Base-by-base conservation (phyloP, 371 early-diverging fungal genomes). In the Globomyces sp. region DNA sequence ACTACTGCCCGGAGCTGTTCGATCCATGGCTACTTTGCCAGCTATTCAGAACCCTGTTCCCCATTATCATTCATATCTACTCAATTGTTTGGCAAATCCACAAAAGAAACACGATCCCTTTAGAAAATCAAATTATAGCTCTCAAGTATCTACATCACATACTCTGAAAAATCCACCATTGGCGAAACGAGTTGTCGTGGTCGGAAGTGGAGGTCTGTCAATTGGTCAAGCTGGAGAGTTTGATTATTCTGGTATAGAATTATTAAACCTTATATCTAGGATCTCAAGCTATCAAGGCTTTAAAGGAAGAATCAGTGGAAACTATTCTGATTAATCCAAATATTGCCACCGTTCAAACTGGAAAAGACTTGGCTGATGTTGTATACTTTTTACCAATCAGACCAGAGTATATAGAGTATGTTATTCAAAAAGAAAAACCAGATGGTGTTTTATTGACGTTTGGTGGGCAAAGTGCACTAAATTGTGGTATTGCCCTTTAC, bases 141-240 rank as follows among this genome's bases (percentile, higher is more conserved):
- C 63, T 44, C 34, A 24, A 48, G 41, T 51, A 10, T 46, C 42
- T 3, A 11, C 40, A 8, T 8, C 42, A 24, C 2, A 41, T 44
- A 58, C 70, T 2, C 68, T 73, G 1, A 71, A 71, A 58, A 58
- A 65, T 40, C 69, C 73, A 5, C 77, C 77, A 11, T 80, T 81
- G 2, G 91, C 92, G 66, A 89, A 87, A 65, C 92, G 92, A 78
- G 95, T 94, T 24, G 82, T 96, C 24, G 88, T 96, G 51, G 87
- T 96, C 9, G 96, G 96, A n/a, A 88, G 89, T 2, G 96, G 96
- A 47, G 96, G 96, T 44, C 78, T 96, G 62, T 86, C 87, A 62
- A 96, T 96, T 68, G 96, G 96, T n/a, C 96, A 96, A 74, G 96
- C 96, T 37, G 96, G 96, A 70, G 96, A 96, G 85, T 96, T 96